phyloP scores from a whole-genome alignment of 306 rosid genomes.

The Dicorynia guianensis region DNA sequence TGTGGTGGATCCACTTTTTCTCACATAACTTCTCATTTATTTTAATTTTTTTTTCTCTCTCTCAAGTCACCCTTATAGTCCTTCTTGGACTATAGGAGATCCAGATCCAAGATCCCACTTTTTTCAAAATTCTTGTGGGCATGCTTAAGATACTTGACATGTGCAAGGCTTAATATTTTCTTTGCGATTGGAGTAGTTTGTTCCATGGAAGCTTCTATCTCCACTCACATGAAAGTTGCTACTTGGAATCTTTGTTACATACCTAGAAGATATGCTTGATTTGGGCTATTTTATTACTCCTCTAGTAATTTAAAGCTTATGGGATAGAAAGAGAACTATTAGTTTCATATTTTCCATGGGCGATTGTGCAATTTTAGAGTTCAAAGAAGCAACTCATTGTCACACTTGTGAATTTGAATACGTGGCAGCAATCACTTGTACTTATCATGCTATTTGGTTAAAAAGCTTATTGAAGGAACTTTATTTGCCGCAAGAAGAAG shows the following conservation, averaged over 20 bases:
- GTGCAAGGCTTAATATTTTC: too few species aligned
- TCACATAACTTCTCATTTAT: too few species aligned
- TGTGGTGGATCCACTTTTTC: too few species aligned
- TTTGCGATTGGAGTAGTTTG: not conserved
- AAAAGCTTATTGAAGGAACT: not conserved
- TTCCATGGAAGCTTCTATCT: not conserved
- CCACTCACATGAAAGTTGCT: not conserved
- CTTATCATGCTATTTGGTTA: not conserved
- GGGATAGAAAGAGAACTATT: not conserved
- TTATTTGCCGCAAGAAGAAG: not conserved
- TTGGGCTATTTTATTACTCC: not conserved
- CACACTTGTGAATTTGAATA: not conserved
- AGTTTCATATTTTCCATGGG: not conserved
- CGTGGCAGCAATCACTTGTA: not conserved
- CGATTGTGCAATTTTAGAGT: not conserved
- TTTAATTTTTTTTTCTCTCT: too few species aligned
- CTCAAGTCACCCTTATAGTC: too few species aligned
- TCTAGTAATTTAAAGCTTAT: not conserved
- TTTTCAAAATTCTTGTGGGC: too few species aligned
- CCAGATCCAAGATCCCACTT: too few species aligned
- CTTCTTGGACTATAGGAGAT: too few species aligned
- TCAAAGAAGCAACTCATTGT: not conserved
- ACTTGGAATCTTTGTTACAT: not conserved
- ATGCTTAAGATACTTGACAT: too few species aligned
- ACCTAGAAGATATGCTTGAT: not conserved